Percentiles rank a stretch among this genome's conserved stretches.
phyloP scores from a whole-genome alignment of 495 filamentous ascomycete species.

The Friedmanniomyces endolithicus region DNA sequence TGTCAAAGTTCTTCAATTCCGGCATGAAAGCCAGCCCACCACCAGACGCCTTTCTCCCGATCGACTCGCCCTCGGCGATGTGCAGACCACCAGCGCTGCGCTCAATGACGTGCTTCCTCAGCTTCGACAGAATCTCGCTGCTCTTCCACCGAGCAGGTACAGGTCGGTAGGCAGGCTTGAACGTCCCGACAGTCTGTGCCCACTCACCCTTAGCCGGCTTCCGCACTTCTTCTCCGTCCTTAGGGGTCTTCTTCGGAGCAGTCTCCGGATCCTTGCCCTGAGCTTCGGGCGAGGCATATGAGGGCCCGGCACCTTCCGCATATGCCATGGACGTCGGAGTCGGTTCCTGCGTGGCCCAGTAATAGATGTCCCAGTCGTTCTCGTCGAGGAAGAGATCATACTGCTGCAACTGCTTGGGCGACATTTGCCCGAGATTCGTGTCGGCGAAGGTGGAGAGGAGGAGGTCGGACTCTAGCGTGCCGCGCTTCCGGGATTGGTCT shows the following conservation, averaged over 20 bases:
- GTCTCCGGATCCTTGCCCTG: slow-evolving; percentile 26
- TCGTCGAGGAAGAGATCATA: slow-evolving; percentile 95
- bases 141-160: slow-evolving; percentile 75
- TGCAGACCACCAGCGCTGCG: slow-evolving; percentile 27
- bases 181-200: slow-evolving; percentile 90
- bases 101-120: slow-evolving; percentile 64
- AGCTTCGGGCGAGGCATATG: slow-evolving; percentile 26
- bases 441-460: slow-evolving; percentile 93
- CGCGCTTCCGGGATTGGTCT: slow-evolving; percentile 96
- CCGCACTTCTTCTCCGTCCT: slow-evolving; percentile 12
- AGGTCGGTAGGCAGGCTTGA: slow-evolving; percentile 84
- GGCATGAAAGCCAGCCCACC: slow-evolving; percentile 34
- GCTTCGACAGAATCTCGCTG: slow-evolving; percentile 60
- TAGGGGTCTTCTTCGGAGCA: slow-evolving; percentile 15
- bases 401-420: slow-evolving; percentile 55
- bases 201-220: slow-evolving; percentile 57
- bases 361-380: slow-evolving; percentile 99
- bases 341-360: slow-evolving; percentile 94
- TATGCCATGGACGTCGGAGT: slow-evolving; percentile 35
- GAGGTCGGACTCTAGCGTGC: slow-evolving; percentile 89
- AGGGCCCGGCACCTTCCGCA: slow-evolving; percentile 27
- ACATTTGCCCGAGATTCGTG: slow-evolving; percentile 60
- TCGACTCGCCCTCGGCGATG: slow-evolving; percentile 16
- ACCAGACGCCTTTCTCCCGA: slow-evolving; percentile 16
- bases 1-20: slow-evolving; percentile 31